Evolutionary conservation across 2,329 filamentous ascomycete species (phyloP).

Genomic region (Arachnopeziza araneosa): DNA sequence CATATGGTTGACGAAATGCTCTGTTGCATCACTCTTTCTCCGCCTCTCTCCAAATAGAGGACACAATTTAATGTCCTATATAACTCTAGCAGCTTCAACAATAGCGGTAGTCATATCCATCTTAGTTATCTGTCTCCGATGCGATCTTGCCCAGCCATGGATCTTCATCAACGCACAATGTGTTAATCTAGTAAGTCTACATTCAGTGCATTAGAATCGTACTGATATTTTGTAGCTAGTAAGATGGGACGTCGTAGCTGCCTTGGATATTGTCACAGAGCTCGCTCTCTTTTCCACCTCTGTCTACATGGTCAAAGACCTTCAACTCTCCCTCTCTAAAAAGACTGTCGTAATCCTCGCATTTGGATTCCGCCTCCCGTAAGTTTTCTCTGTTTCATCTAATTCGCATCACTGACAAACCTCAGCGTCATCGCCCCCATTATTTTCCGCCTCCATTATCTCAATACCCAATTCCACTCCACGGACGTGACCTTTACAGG

Average conservation of each 20-base stretch:
- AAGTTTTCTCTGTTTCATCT: conserved; percentile 9
- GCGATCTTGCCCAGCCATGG: conserved; percentile 35
- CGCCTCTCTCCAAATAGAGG: conserved; percentile 39
- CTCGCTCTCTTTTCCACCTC: conserved; percentile 33
- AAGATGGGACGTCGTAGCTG: conserved; percentile 35
- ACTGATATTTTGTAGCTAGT: neutral
- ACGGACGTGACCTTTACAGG: conserved; percentile 34
- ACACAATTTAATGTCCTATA: conserved; percentile 34
- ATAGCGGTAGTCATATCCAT: conserved; percentile 36
- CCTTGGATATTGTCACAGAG: conserved; percentile 38
- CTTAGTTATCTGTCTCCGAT: conserved; percentile 37
- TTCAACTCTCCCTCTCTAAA: conserved; percentile 33
- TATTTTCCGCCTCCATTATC: conserved; percentile 34
- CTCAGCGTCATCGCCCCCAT: conserved; percentile 1
- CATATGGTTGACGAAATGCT: conserved; percentile 39
- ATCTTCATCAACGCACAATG: conserved; percentile 23
- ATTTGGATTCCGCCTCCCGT: conserved; percentile 38
- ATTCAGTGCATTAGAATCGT: neutral
- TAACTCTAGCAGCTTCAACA: conserved; percentile 33
- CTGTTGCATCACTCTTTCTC: conserved; percentile 38
- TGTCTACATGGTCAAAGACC: conserved; percentile 32
- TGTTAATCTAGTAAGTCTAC: neutral
- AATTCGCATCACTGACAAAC: neutral
- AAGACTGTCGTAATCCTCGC: conserved; percentile 36
- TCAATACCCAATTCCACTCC: conserved; percentile 26